Evolutionary conservation across 176 grass and related monocot species (phyloP), one percentile per base, ranked within the genome.

Genomic region (Oryza nivara): DNA sequence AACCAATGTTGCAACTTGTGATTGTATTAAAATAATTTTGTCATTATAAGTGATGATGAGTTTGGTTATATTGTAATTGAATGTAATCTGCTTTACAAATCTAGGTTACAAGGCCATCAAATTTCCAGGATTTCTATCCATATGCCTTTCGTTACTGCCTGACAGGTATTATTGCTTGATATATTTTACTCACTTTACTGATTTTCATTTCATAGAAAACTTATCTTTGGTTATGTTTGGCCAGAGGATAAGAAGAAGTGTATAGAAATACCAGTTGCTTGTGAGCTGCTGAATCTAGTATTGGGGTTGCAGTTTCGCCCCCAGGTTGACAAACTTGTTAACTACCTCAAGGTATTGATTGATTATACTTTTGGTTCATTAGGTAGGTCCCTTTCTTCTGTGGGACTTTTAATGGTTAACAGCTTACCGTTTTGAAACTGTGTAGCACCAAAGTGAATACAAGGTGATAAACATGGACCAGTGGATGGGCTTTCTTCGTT

Each of bases 381-480:
- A 17, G 17, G 54, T 69, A 16, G 10, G 46, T 66, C 65, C 51
- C n/a, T 79, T 81, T 63, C 64, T 76, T 84, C 65, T 76, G 15
- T 48, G 3, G 41, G 77, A 75, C 7, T 65, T 28, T 1, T 65
- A 16, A 78, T 92, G 28, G 12, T 65, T 80, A 23, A n/a, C 30
- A 81, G 46, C 45, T 51, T 76, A 7, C 17, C 15, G 72, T 67
- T 84, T 47, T 68, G 64, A 54, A 70, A 86, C 80, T 73, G 20
- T 58, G 54, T 68, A 99, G 97, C 79, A 68, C 66, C 97, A 99
- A 86, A 95, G 73, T 76, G 97, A 99, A 13, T 99, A 99, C 92
- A 99, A 99, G 97, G 97, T 99, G 86, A 96, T 99, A 89, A 99
- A 96, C 84, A 91, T 99, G 91, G 97, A 99, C 15, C 97, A 99